Evolutionary conservation across 2,329 filamentous ascomycete species (phyloP), one percentile per base, ranked within the genome.

Genomic region (Fusarium sp.): DNA sequence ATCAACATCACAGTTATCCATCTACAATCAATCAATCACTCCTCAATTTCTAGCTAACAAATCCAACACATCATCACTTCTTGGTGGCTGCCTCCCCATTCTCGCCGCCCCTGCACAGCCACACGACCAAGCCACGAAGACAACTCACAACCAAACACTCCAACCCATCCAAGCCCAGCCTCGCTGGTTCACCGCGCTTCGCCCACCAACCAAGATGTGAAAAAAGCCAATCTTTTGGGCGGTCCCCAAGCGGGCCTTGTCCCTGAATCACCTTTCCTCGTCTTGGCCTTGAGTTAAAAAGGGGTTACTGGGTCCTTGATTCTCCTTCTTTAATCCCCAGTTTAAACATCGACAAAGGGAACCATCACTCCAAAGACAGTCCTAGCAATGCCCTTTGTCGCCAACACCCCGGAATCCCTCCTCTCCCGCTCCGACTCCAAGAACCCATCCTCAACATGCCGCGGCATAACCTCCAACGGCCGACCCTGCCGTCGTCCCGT

Each of bases 401-500:
- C 82, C 72, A 85, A 84, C 80, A 97, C 94, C 0, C 95, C 96
- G 73, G 95, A 98, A 85, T 92, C 93, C 22, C 85, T 93, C 31
- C 86, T 98, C 67, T 89, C 88, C 66, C 93, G 95, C 67, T 91
- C 91, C 78, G 95, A 98, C 86, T 97, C 94, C 61, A 94, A 93
- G 81, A 92, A 97, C 75, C 92, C 95, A 3, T 87, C 89, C 1
- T 93, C 92, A 14, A 98, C 95, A 81, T 99, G 96, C 84, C 92
- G 92, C 84, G 96, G 96, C 67, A 90, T 98, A 72, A 98, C 95
- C 5, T 88, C 91, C 31, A 90, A 88, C 76, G 96, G 96, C n/a
- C 89, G 91, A 59, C 93, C 94, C 13, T 99, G 96, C 84, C 91
- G 96, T 73, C 90, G 94, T 61, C 86, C 92, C 7, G 85, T 97